Conservation (phyloP, 75 land plant genomes). For the Sequoiadendron giganteum region DNA sequence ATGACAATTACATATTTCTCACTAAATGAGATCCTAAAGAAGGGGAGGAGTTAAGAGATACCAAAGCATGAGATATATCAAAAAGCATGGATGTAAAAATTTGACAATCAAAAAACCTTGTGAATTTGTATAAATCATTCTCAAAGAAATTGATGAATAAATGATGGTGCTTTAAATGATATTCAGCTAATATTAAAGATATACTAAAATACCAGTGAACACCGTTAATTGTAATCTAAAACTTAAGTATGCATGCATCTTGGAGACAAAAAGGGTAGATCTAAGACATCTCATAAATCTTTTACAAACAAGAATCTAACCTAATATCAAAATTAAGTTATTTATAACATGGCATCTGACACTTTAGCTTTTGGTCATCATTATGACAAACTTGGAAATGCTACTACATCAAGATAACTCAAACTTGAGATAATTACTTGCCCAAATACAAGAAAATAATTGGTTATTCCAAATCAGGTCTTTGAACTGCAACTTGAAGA, state of each 20-base stretch:
- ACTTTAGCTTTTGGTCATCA: background rate
- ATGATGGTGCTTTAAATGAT: background rate
- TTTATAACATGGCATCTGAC: too few relatives aligned
- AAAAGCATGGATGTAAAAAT: background rate
- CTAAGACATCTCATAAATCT: background rate
- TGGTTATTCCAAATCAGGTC: too few relatives aligned
- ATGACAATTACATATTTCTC: background rate
- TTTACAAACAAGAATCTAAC: background rate
- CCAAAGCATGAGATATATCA: background rate
- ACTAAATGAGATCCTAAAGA: background rate
- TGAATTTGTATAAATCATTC: background rate
- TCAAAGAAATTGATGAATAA: background rate
- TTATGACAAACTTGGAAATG: too few relatives aligned
- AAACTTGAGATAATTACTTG: too few relatives aligned
- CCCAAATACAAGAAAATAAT: too few relatives aligned
- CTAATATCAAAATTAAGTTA: too few relatives aligned
- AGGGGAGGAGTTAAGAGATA: background rate
- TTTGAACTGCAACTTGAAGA: too few relatives aligned
- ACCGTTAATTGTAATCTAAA: background rate
- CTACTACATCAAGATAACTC: too few relatives aligned
- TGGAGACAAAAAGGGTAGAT: background rate
- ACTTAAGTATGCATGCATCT: background rate
- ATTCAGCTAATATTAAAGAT: too few relatives aligned
- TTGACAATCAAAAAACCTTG: constrained; percentile 6
- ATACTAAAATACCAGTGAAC: background rate